Base-by-base conservation (phyloP, 306 rosid genomes). In the Cicer cuneatum region DNA sequence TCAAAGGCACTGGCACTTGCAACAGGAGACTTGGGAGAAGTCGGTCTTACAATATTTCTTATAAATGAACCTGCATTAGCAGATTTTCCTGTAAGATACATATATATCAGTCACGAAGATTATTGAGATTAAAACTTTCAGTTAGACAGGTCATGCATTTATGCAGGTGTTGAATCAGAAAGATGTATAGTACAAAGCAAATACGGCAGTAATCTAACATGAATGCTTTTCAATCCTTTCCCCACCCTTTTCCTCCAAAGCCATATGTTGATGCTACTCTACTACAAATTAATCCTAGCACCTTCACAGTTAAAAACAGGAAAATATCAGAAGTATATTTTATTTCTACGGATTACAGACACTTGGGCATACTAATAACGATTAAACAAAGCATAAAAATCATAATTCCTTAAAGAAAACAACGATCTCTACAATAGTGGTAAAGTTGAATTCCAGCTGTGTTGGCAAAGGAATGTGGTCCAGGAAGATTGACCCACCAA, bases 1-100 rank as follows among this genome's bases (percentile, higher is more conserved):
- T 90, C 99, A 51, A 92, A 92, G 69, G 93, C 98, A 75, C 92
- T 88, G 35, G 83, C 93, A 85, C 99, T 95, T 85, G 89, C 93
- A 88, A 84, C 97, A 18, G 99, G 99, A 42, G 99, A 92, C 82
- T 88, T 95, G 16, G 98, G 97, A 75, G 98, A 89, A 62, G 83
- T 84, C 69, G 90, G 79, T 82, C 92, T 79, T 62, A 90, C 67
- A 78, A 86, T 59, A 72, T 45, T 85, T 78, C 87, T 90, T 90
- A 87, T 87, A 37, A 82, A 66, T 61, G 90, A 69, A 75, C 76
- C 84, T 58, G 73, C 47, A 51, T 57, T 85, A 13, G 88, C 74
- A 38, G 87, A 69, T 81, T 92, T 95, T 66, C 91, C 98, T 92
- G 91, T 67, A 73, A 85, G 57, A 66, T 61, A 77, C 69, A 76